A percentile compares a stretch with the other conserved stretches of the same genome.
These are phyloP conservation scores for Pelargonium nanum DNA, from an alignment of 345 rosid species.

Conservation along the genomic window DNA sequence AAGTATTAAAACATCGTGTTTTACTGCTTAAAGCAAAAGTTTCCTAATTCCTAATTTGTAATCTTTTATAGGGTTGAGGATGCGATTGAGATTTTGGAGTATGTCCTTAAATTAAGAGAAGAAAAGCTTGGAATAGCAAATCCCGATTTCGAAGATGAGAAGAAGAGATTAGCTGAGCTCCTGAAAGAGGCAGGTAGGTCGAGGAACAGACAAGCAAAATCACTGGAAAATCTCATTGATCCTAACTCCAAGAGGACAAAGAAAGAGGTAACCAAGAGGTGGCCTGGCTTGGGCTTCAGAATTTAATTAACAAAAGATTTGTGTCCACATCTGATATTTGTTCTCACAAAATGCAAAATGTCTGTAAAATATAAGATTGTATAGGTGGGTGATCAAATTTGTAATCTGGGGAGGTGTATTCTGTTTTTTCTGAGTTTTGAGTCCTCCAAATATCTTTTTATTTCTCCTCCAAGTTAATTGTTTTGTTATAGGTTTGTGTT, in stretches of 20 bases:
- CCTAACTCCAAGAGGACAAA: constrained; percentile 66
- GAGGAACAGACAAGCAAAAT: constrained; percentile 77
- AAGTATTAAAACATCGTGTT: too few relatives aligned
- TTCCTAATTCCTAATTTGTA: constrained; percentile 1
- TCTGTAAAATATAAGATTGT: neutral
- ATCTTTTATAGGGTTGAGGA: constrained; percentile 66
- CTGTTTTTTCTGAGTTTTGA: neutral
- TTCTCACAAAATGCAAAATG: neutral
- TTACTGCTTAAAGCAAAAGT: neutral
- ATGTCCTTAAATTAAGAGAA: constrained; percentile 82
- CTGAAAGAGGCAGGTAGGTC: constrained; percentile 94
- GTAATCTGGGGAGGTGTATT: neutral
- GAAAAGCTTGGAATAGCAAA: constrained; percentile 96
- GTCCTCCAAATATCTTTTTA: neutral
- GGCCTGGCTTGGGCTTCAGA: constrained; percentile 90
- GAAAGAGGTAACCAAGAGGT: constrained; percentile 68
- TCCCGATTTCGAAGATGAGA: constrained; percentile 95
- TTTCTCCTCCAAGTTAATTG: neutral
- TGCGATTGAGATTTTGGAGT: constrained; percentile 89
- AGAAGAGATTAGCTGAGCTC: constrained; percentile 83
- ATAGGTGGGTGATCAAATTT: neutral
- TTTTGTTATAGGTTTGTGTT: too few relatives aligned
- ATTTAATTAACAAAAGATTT: constrained; percentile 24
- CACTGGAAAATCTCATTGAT: constrained; percentile 85
- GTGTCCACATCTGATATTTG: too few relatives aligned